Evolutionary conservation across 306 rosid species (phyloP).

Genomic region (Dryas drummondii): DNA sequence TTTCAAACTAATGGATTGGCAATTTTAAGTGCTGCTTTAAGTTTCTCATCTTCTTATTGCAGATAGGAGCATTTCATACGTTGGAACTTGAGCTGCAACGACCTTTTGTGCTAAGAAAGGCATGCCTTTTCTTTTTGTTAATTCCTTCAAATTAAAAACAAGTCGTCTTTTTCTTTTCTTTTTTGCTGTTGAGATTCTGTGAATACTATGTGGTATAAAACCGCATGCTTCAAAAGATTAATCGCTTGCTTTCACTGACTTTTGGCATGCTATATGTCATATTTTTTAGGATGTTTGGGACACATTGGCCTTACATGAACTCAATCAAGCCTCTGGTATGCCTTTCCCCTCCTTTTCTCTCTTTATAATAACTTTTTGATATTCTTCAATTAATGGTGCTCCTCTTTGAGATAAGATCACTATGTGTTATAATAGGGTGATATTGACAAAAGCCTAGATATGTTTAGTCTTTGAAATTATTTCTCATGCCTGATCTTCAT

Average conservation of each 20-base stretch:
- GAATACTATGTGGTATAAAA: not conserved
- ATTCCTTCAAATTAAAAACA: not conserved
- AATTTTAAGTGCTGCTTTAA: conserved; percentile 1
- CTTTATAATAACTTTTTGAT: not conserved
- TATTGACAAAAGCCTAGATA: not conserved
- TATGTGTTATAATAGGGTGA: not conserved
- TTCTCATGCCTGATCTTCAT: not conserved
- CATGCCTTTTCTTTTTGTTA: conserved; percentile 14
- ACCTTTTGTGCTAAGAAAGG: conserved; percentile 95
- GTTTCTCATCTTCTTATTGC: conserved; percentile 31
- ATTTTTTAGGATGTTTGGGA: conserved; percentile 80
- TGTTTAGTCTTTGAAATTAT: not conserved
- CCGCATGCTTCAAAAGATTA: no score
- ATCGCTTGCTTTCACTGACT: not conserved
- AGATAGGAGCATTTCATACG: conserved; percentile 96
- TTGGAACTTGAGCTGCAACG: conserved; percentile 90
- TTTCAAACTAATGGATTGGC: not conserved
- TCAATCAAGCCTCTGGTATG: conserved; percentile 85
- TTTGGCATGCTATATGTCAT: not conserved
- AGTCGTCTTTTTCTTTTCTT: not conserved
- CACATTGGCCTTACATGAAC: conserved; percentile 74
- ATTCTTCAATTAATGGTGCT: not conserved
- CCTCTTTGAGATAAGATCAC: not conserved
- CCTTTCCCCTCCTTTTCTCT: not conserved
- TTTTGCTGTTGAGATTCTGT: not conserved